A percentile compares a stretch with the other conserved stretches of the same genome.
Conservation (phyloP, 2,329 filamentous ascomycete genomes). For the Colletotrichum sp. region DNA sequence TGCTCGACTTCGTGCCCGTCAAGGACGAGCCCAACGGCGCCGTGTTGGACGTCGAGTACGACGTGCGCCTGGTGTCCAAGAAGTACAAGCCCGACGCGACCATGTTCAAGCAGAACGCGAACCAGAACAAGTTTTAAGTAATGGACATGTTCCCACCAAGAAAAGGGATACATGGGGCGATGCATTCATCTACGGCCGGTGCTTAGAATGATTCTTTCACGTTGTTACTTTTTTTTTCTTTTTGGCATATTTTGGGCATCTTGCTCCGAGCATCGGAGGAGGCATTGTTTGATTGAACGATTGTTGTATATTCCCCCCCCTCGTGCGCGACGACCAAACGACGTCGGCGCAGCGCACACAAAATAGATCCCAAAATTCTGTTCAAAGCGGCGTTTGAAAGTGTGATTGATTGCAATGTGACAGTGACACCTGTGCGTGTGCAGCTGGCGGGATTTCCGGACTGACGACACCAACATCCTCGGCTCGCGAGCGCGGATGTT, state of each 20-base stretch:
- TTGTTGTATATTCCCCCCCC: not conserved
- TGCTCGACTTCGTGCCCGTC: constrained; percentile 49
- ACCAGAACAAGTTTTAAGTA: constrained; percentile 23
- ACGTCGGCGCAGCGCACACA: not conserved
- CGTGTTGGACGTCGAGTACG: constrained; percentile 34
- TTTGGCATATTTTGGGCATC: not conserved
- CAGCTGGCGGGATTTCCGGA: not conserved
- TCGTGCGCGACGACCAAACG: not conserved
- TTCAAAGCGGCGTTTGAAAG: not conserved
- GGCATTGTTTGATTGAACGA: not conserved
- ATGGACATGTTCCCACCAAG: not conserved
- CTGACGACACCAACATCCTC: not conserved
- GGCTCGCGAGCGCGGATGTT: not conserved
- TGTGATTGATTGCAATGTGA: not conserved
- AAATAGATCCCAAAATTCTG: not conserved
- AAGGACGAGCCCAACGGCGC: constrained; percentile 36
- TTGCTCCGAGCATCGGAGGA: not conserved
- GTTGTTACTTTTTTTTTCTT: not conserved
- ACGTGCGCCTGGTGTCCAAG: constrained; percentile 29
- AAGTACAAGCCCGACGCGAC: constrained; percentile 27
- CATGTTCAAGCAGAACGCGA: constrained; percentile 24
- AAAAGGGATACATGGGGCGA: not conserved
- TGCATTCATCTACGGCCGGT: not conserved
- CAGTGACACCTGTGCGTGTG: not conserved
- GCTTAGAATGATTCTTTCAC: not conserved